Evolutionary conservation across 2,329 filamentous ascomycete species (phyloP).

Genomic region (Pseudogymnoascus sp.): DNA sequence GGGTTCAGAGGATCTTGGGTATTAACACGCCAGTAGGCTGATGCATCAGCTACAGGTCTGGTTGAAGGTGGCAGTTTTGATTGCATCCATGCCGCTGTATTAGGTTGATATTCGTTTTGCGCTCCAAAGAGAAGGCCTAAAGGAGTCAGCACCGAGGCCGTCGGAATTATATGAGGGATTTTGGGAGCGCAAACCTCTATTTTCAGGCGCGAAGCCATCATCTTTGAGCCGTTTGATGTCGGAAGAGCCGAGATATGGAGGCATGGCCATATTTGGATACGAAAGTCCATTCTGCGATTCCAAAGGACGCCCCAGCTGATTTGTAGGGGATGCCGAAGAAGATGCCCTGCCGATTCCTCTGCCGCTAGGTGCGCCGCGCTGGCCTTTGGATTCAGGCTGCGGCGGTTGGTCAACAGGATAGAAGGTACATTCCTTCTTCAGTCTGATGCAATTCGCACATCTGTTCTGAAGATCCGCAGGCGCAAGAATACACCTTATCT

Average conservation of each 20-base stretch:
- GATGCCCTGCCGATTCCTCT: background rate
- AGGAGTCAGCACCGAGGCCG: background rate
- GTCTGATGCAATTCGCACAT: conserved; percentile 84
- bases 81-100: conserved; percentile 33
- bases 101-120: conserved; percentile 4
- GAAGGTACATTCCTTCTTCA: conserved; percentile 93
- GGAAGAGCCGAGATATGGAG: conserved; percentile 37
- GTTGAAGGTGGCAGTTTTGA: conserved; percentile 35
- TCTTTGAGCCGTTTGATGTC: conserved; percentile 33
- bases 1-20: conserved; percentile 42
- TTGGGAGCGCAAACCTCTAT: conserved; percentile 22
- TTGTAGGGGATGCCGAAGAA: conserved; percentile 40
- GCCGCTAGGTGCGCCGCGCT: conserved; percentile 30
- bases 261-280: conserved; percentile 37
- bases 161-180: background rate
- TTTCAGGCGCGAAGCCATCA: conserved; percentile 28
- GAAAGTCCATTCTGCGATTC: conserved; percentile 35
- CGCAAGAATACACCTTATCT: conserved; percentile 82
- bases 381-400: conserved; percentile 32
- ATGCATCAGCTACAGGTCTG: conserved; percentile 34
- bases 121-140: background rate
- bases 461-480: conserved; percentile 64
- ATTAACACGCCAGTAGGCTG: conserved; percentile 42
- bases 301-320: conserved; percentile 35
- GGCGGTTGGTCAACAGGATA: conserved; percentile 76